phyloP scores from a whole-genome alignment of 352 stramenopile genomes.

The Pythium graminicola region DNA sequence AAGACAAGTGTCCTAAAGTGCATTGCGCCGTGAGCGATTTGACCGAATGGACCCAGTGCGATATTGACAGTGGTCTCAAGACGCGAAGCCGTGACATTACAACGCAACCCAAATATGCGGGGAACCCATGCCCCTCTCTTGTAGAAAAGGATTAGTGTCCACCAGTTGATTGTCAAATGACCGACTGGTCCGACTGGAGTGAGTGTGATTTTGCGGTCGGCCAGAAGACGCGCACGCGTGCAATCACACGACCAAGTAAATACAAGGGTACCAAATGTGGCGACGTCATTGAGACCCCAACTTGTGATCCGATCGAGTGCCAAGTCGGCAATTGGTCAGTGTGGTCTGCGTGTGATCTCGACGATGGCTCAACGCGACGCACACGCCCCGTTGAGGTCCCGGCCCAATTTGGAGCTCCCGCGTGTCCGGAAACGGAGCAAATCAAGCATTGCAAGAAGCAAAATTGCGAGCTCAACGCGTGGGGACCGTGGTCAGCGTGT shows the following conservation, averaged over 20 bases:
- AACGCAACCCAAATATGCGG: conserved; percentile 26
- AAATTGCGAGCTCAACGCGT: conserved; percentile 41
- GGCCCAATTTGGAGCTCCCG: conserved; percentile 29
- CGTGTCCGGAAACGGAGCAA: conserved; percentile 23
- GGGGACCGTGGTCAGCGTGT: conserved; percentile 24
- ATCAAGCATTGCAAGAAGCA: conserved; percentile 27
- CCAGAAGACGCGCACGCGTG: conserved; percentile 36
- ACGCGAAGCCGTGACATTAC: conserved; percentile 29
- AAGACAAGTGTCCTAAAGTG: conserved; percentile 30
- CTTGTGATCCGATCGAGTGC: conserved; percentile 34
- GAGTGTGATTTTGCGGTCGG: conserved; percentile 36
- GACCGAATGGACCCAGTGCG: conserved; percentile 40
- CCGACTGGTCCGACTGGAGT: conserved; percentile 33
- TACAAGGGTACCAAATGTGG: conserved; percentile 28
- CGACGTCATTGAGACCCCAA: conserved; percentile 16
- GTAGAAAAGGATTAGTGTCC: conserved; percentile 22
- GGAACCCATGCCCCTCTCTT: conserved; percentile 16
- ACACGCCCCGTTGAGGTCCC: conserved; percentile 27
- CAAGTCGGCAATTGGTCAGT: conserved; percentile 28
- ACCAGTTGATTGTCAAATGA: conserved; percentile 29
- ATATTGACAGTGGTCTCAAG: conserved; percentile 34
- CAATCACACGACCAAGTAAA: conserved; percentile 16
- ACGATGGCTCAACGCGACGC: conserved; percentile 22
- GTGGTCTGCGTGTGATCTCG: conserved; percentile 29
- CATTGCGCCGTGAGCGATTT: conserved; percentile 36